Base-by-base conservation (phyloP, 2,329 filamentous ascomycete genomes). In the Madurella mycetomatis region DNA sequence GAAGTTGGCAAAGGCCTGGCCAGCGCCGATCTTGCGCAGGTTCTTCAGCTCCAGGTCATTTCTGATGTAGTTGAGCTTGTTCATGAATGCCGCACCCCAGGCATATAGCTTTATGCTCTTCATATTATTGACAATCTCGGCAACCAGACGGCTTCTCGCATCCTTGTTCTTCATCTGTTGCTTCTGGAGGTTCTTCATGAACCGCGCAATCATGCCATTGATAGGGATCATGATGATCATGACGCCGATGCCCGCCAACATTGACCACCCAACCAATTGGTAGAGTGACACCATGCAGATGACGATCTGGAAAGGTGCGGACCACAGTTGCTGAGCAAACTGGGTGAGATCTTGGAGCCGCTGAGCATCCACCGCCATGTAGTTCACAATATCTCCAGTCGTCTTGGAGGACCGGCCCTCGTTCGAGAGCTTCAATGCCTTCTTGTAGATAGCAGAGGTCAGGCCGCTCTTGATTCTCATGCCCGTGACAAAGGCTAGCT, bases 111-210 rank as follows among this genome's bases (percentile, higher is more conserved):
- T 99, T 76, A 99, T 94, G 68, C 91, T 95, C 77, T 99, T 99
- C 89, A 99, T 99, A 73, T 97, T 97, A 78, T 95, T 96, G 67
- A 99, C 78, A 62, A 99, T 99, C 72, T 99, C 94, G 7, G 92
- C 95, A 78, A 97, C 96, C 55, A 99, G 75, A 47, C 92, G 84
- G 45, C 92, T 96, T 67, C 94, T 84, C 40, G 91, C 82, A 66
- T 99, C 94, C 75, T 99, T 99, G 76, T 97, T 97, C 77, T 95
- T 95, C 94, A 99, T 99, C 75, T 99, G 94, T 60, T 85, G 79
- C 72, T 97, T 95, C 69, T 99, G 95, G 64, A 99, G 75, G 42
- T 81, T 90, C 75, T 96, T 96, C 88, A 96, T 96, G 64, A 95
- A 80, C 55, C 87, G 83, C 19, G 94, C 92, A 67, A 97, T 94